A percentile compares a stretch with the other conserved stretches of the same genome.
Conservation (phyloP, 1,284 basidiomycete species). For the Trichosporon faecale region DNA sequence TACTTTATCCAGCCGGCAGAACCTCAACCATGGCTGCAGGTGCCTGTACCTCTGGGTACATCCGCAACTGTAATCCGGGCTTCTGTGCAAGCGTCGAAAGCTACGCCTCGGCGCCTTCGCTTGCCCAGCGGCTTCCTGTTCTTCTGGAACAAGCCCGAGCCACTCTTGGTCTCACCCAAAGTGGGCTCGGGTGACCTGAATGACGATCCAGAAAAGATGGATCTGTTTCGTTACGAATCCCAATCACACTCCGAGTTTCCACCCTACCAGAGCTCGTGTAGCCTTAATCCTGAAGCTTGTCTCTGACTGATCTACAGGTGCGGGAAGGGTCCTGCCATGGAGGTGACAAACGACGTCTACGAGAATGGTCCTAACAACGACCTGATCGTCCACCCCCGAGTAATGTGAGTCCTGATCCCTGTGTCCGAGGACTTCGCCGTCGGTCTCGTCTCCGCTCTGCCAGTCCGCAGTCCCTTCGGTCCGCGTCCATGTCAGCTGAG, state of each 20-base stretch:
- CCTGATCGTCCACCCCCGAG: background rate
- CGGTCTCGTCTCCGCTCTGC: background rate
- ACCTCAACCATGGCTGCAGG: background rate
- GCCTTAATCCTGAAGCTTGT: background rate
- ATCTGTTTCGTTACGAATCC: background rate
- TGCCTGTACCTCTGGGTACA: background rate
- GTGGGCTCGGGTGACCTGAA: background rate
- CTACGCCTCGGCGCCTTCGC: no score
- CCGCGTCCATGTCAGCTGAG: no score
- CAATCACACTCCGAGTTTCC: background rate
- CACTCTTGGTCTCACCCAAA: background rate
- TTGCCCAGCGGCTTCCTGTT: background rate
- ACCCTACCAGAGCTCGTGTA: background rate
- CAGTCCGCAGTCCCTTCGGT: background rate
- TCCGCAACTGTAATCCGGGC: background rate
- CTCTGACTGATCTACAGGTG: slow-evolving; percentile 18
- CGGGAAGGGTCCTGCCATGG: slow-evolving; percentile 16
- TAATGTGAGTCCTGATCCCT: background rate
- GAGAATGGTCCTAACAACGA: background rate
- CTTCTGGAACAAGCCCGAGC: background rate
- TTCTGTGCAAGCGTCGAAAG: background rate
- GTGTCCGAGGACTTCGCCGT: background rate
- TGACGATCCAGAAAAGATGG: background rate
- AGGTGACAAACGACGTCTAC: slow-evolving; percentile 22
- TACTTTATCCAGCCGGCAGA: background rate